Base-by-base conservation (phyloP, 148 eudicot genomes). In the Nepenthes gracilis region DNA sequence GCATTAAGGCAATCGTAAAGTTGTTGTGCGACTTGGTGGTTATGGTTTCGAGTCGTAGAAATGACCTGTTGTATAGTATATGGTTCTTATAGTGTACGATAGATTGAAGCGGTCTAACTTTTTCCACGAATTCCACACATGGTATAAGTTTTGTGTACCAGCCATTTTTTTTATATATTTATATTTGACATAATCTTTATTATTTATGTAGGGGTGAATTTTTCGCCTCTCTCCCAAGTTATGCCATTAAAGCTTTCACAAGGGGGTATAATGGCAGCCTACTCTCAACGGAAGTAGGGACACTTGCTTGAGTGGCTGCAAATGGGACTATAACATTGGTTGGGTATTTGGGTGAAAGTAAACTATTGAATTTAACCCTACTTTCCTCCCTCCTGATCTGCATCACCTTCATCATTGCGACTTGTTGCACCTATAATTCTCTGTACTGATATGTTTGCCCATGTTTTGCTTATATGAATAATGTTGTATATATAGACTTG, bases 221-320 rank as follows among this genome's bases (percentile, higher is more conserved):
- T 92, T 73, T 85, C 93, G 0, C 88, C 88, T 58, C 91, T 92
- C 33, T 92, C 98, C 33, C 87, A 94, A 52, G 98, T 92, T 12
- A 92, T 92, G 98, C 88, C 98, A 57, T 92, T 91, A 2, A 75
- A 96, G 72, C 91, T 92, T 59, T 78, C 96, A 55, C 87, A 96
- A 38, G 98, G 98, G 59, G 88, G 12, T 92, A 81, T 80, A 92
- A 92, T 43, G 96, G 98, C 1, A 96, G 98, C 23, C 64, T 92
- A 35, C 73, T 92, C 36, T 92, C 98, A 7, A 92, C 98, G 0
- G 98, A 92, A 82, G 98, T 96, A 1, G 98, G 98, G 54, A 92
- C 98, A 2, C 67, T 92, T 23, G 98, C 98, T 2, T 76, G 98
- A 65, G 98, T 92, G 56, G 75, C 86, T 65, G 94, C 98, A 47